A percentile compares a stretch with the other conserved stretches of the same genome.
phyloP scores from a whole-genome alignment of 1,284 basidiomycete genomes.

The Apiotrichum laibachii region DNA sequence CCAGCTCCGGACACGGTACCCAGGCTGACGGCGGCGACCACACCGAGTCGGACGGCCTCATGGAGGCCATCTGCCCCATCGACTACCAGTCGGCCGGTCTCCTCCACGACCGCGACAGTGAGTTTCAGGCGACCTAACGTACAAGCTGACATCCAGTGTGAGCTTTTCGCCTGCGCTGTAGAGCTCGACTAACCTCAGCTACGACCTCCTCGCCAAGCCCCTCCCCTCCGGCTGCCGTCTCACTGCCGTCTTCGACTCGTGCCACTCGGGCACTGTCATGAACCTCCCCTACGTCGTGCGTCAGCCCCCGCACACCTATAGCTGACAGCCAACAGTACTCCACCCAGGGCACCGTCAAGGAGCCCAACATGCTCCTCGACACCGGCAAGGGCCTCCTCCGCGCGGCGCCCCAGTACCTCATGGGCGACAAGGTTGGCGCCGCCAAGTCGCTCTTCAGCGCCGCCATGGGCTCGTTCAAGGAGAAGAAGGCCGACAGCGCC shows the following conservation, averaged over 20 bases:
- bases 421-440: slow-evolving; percentile 68
- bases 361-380: slow-evolving; percentile 76
- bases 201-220: slow-evolving; percentile 59
- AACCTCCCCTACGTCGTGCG: slow-evolving; percentile 55
- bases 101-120: slow-evolving; percentile 65
- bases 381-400: slow-evolving; percentile 70
- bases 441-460: slow-evolving; percentile 54
- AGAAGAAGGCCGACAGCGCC: slow-evolving; percentile 30
- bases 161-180: not conserved
- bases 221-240: slow-evolving; percentile 81
- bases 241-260: slow-evolving; percentile 78
- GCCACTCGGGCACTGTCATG: slow-evolving; percentile 50
- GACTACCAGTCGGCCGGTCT: slow-evolving; percentile 71
- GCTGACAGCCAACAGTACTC: slow-evolving; percentile 59
- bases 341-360: slow-evolving; percentile 90
- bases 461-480: slow-evolving; percentile 21
- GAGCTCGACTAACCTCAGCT: slow-evolving; percentile 24
- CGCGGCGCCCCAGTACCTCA: slow-evolving; percentile 47
- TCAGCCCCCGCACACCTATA: slow-evolving; percentile 1
- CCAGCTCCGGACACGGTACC: slow-evolving; percentile 69
- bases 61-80: slow-evolving; percentile 74
- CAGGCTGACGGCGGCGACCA: slow-evolving; percentile 69
- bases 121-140: slow-evolving; percentile 20
- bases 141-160: not conserved
- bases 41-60: slow-evolving; percentile 47